A percentile compares a stretch with the other conserved stretches of the same genome.
These are phyloP conservation scores for Penicillium sp. DNA, from an alignment of 2,329 filamentous ascomycete genomes.

Conservation along the genomic window DNA sequence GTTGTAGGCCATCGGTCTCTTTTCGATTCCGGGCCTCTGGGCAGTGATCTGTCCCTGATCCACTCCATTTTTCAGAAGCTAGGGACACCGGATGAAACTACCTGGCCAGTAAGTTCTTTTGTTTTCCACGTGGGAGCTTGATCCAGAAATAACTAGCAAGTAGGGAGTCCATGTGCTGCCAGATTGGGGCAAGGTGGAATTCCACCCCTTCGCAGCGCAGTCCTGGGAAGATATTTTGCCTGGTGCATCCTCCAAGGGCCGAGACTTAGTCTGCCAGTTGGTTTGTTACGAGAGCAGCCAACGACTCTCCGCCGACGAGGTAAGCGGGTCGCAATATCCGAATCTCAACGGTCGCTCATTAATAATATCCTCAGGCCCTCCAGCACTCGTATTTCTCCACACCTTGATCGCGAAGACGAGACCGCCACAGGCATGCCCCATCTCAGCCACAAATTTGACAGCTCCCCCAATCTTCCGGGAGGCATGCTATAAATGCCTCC, in stretches of 20 bases:
- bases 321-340: conserved; percentile 29
- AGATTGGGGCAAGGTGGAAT: conserved; percentile 85
- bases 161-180: conserved; percentile 58
- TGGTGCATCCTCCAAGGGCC: conserved; percentile 57
- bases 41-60: conserved; percentile 88
- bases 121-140: not conserved
- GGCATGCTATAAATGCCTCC: not conserved
- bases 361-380: conserved; percentile 30
- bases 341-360: conserved; percentile 14
- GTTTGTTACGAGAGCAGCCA: conserved; percentile 70
- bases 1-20: conserved; percentile 59
- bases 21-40: conserved; percentile 86
- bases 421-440: conserved; percentile 8
- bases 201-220: conserved; percentile 68
- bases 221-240: conserved; percentile 71
- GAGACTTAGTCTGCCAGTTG: conserved; percentile 66
- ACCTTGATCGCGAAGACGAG: conserved; percentile 10
- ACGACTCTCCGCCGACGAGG: conserved; percentile 68
- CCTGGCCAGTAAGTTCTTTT: conserved; percentile 69
- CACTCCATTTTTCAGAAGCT: conserved; percentile 89
- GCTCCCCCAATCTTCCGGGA: not conserved
- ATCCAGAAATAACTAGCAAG: conserved; percentile 5
- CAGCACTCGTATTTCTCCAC: conserved; percentile 40
- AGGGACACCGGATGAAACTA: conserved; percentile 76
- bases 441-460: conserved; percentile 6